These are phyloP conservation scores for Mycena rebaudengoi DNA, from an alignment of 768 basidiomycete species.

Conservation along the genomic window DNA sequence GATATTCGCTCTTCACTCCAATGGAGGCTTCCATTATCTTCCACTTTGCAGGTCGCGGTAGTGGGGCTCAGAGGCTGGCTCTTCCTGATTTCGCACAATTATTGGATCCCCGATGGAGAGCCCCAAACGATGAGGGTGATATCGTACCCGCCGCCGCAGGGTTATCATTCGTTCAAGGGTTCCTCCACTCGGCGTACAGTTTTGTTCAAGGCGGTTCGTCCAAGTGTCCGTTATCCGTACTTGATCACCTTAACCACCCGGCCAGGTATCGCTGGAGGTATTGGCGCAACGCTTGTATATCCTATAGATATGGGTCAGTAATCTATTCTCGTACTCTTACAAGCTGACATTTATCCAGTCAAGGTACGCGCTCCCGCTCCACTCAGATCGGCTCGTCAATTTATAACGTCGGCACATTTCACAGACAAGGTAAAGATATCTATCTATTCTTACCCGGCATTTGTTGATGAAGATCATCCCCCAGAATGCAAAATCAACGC, in stretches of 20 bases:
- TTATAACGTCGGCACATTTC: conserved; percentile 3
- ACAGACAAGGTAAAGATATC: conserved; percentile 63
- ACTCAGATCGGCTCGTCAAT: background rate
- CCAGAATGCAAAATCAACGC: conserved; percentile 96
- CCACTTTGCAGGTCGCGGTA: conserved; percentile 93
- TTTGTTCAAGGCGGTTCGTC: conserved; percentile 83
- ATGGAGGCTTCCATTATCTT: conserved; percentile 99
- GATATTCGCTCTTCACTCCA: conserved; percentile 95
- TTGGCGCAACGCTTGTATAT: conserved; percentile 98
- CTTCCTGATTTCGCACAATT: conserved; percentile 93
- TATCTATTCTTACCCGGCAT: background rate
- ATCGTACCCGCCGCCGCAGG: conserved; percentile 37
- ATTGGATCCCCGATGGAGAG: conserved; percentile 88
- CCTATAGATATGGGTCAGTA: conserved; percentile 91
- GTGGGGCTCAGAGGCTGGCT: conserved; percentile 73
- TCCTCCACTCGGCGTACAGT: conserved; percentile 82
- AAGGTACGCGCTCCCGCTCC: conserved; percentile 62
- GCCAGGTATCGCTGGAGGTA: conserved; percentile 86
- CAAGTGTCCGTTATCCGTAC: background rate
- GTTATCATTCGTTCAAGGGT: conserved; percentile 58
- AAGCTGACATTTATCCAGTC: conserved; percentile 54
- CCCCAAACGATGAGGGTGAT: conserved; percentile 66
- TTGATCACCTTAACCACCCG: conserved; percentile 26
- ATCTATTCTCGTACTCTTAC: background rate
- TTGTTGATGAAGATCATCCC: background rate